Base-by-base conservation (phyloP, 257 asterid genomes). In the Capsicum rhomboideum region DNA sequence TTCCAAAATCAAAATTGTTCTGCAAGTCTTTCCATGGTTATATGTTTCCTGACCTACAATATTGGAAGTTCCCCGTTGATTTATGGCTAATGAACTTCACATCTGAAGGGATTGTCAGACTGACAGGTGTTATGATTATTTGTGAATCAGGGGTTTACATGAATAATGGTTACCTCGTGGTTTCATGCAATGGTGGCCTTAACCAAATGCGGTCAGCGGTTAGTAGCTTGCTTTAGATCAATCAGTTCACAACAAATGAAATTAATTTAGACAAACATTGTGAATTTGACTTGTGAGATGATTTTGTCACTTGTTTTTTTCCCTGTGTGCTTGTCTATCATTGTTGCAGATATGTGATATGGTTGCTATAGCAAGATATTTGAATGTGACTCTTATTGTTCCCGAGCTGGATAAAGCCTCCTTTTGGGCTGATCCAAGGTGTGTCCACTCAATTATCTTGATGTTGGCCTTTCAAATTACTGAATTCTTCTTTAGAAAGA, bases 171-270 rank as follows among this genome's bases (percentile, higher is more conserved):
- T 91, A 93, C 89, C 93, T 93, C 20, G 55, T 93, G 77, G 94
- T 93, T 87, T 91, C 97, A 85, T 93, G 97, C 91, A 93, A 93
- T 82, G 97, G 97, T 66, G 97, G 97, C 53, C 97, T 93, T 83
- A 93, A 93, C 83, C 97, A 93, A 77, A 93, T 93, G 97, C 91
- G 97, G 78, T 90, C 97, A 49, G 97, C 97, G 53, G 97, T 93
- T 85, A 88, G 94, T 90, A 21, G 68, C 67, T 84, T 52, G 26
- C 42, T 66, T 85, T 12, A 9, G 46, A 40, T 49, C 40, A 77
- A 68, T 77, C 59, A 55, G 64, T 69, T 18, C 54, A 50, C 52
- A 50, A 26, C 44, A 17, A 75, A 77, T 50, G 63, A 26, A 50
- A 77, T 26, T 50, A 17, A 77, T 28, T 46, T 7, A 26, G 59